These are phyloP conservation scores for Strigomonas culicis DNA, from an alignment of 208 protist species.

Conservation along the genomic window DNA sequence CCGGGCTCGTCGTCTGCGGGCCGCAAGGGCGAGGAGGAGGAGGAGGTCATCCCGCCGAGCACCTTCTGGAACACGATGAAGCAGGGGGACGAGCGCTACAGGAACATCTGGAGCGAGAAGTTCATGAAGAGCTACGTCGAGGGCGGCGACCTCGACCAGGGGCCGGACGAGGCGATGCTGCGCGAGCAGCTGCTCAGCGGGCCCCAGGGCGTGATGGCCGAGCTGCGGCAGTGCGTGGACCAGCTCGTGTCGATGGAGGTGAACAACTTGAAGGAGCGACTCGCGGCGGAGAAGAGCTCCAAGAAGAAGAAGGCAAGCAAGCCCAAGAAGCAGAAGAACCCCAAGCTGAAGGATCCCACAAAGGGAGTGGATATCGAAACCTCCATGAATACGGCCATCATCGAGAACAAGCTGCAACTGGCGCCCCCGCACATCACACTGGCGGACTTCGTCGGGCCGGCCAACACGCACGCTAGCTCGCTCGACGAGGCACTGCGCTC, in stretches of 20 bases:
- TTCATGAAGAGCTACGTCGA: constrained; percentile 66
- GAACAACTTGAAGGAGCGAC: constrained; percentile 78
- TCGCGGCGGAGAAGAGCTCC: constrained; percentile 76
- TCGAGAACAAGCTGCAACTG: constrained; percentile 84
- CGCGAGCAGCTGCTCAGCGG: constrained; percentile 83
- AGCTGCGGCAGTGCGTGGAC: constrained; percentile 89
- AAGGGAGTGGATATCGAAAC: constrained; percentile 84
- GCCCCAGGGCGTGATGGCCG: constrained; percentile 81
- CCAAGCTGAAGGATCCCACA: constrained; percentile 80
- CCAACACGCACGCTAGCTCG: constrained; percentile 51
- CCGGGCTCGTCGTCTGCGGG: neutral
- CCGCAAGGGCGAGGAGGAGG: constrained; percentile 29
- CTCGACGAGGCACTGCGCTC: constrained; percentile 39
- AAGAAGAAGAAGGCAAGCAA: constrained; percentile 55
- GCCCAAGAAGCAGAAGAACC: constrained; percentile 70
- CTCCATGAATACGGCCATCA: constrained; percentile 69
- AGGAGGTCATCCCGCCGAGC: constrained; percentile 35
- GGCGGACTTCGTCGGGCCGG: constrained; percentile 64
- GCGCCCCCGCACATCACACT: constrained; percentile 39
- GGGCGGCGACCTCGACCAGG: constrained; percentile 68
- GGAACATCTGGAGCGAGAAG: constrained; percentile 53
- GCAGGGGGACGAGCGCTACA: constrained; percentile 56
- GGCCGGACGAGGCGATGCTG: constrained; percentile 65
- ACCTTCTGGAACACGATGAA: constrained; percentile 53
- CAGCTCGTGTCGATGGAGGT: constrained; percentile 92